phyloP scores from a whole-genome alignment of 2,329 filamentous ascomycete species.

The Thyridium curvatum region DNA sequence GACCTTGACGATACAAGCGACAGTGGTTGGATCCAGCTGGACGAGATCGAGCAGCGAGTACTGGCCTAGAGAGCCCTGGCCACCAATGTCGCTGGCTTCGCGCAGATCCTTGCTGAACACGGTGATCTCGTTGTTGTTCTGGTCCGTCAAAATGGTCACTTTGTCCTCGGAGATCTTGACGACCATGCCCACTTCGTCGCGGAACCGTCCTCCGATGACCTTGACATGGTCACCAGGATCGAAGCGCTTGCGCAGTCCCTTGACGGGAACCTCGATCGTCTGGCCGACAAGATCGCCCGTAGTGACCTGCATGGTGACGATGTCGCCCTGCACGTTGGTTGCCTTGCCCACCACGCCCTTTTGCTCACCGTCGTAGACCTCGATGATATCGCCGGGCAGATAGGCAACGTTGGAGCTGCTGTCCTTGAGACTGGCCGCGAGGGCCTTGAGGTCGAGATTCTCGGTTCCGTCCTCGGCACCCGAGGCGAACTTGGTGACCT shows the following conservation, averaged over 20 bases:
- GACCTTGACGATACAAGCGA: conserved; percentile 90
- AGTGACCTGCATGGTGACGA: conserved; percentile 80
- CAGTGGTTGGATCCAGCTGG: conserved; percentile 86
- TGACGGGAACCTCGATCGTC: conserved; percentile 85
- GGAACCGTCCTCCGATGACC: conserved; percentile 90
- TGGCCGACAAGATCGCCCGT: conserved; percentile 79
- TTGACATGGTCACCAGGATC: conserved; percentile 94
- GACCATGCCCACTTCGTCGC: conserved; percentile 95
- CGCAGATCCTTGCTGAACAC: conserved; percentile 97
- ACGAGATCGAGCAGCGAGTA: conserved; percentile 92
- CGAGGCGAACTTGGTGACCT: conserved; percentile 89
- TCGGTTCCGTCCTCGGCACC: conserved; percentile 88
- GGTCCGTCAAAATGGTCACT: conserved; percentile 88
- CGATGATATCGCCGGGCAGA: conserved; percentile 89
- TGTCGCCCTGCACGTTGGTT: conserved; percentile 80
- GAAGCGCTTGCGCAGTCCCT: conserved; percentile 89
- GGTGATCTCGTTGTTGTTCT: conserved; percentile 87
- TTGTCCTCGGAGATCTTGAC: conserved; percentile 89
- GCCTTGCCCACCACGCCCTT: conserved; percentile 84
- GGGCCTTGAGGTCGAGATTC: conserved; percentile 83
- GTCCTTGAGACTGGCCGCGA: conserved; percentile 85
- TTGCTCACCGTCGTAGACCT: conserved; percentile 93
- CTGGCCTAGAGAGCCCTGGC: conserved; percentile 76
- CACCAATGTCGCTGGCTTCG: conserved; percentile 87
- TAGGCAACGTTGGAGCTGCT: conserved; percentile 77